Evolutionary conservation across 2,329 filamentous ascomycete genomes (phyloP).

Genomic region (Calonectria hawksworthii): DNA sequence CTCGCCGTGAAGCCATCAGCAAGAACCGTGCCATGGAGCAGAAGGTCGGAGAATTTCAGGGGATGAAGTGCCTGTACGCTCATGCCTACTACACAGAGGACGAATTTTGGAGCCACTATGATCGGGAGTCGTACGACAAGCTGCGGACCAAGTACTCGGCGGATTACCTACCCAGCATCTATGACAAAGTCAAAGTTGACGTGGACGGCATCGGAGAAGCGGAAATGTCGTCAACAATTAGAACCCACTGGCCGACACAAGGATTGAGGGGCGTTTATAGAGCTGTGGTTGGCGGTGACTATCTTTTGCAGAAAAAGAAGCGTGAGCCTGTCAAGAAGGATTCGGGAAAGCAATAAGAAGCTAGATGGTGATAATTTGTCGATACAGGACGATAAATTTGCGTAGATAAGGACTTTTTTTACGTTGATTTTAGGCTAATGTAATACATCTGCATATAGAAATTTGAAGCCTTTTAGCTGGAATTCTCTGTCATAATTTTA

Average conservation of each 20-base stretch:
- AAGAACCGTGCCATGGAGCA: conserved; percentile 73
- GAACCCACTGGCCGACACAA: conserved; percentile 56
- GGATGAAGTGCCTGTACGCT: conserved; percentile 80
- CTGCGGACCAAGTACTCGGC: conserved; percentile 72
- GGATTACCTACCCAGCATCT: conserved; percentile 71
- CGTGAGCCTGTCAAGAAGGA: conserved; percentile 1
- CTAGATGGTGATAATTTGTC: background rate
- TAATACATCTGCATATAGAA: background rate
- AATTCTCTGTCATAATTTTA: conserved; percentile 32
- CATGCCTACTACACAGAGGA: conserved; percentile 77
- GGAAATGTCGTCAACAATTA: conserved; percentile 50
- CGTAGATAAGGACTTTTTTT: background rate
- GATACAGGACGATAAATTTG: background rate
- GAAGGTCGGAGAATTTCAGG: conserved; percentile 69
- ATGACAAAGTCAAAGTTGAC: conserved; percentile 75
- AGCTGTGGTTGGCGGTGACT: conserved; percentile 61
- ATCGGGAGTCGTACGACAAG: conserved; percentile 70
- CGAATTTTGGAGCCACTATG: conserved; percentile 78
- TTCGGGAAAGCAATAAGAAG: background rate
- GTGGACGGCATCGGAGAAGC: conserved; percentile 51
- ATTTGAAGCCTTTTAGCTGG: background rate
- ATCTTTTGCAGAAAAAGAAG: conserved; percentile 56
- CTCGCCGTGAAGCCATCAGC: conserved; percentile 61
- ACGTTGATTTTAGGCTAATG: background rate
- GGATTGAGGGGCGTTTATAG: conserved; percentile 63